These are phyloP conservation scores for barrel medic (Medicago truncatula) DNA, from an alignment of 306 rosid species.

Conservation along the genomic window DNA sequence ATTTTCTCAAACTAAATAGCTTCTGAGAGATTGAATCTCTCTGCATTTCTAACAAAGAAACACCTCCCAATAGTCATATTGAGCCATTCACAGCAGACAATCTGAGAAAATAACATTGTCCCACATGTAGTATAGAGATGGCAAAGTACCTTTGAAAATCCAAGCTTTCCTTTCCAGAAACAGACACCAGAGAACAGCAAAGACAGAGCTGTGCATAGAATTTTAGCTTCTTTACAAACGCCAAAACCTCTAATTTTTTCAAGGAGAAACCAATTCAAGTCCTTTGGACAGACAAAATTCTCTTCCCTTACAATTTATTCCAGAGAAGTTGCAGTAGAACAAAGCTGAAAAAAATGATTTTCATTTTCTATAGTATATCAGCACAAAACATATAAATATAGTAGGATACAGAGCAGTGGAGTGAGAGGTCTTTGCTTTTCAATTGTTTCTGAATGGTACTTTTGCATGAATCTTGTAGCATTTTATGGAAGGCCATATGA, in stretches of 20 bases:
- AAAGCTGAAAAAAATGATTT: background rate
- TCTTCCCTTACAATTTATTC: conserved; percentile 10
- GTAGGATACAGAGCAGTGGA: conserved; percentile 25
- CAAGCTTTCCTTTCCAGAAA: conserved; percentile 16
- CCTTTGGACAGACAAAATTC: background rate
- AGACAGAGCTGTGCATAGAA: conserved; percentile 1
- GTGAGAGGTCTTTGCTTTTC: conserved; percentile 18
- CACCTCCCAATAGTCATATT: background rate
- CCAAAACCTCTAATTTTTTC: background rate
- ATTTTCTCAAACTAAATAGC: background rate
- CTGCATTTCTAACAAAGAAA: background rate
- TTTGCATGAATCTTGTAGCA: conserved; percentile 64
- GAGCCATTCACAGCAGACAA: background rate
- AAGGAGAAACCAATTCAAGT: background rate
- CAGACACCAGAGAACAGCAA: conserved; percentile 1
- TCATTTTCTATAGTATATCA: conserved; percentile 11
- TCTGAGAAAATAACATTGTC: conserved; percentile 7
- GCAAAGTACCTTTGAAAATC: background rate
- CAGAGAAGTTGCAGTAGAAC: conserved; percentile 4
- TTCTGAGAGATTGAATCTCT: conserved; percentile 5
- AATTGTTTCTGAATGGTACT: conserved; percentile 19
- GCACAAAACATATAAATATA: background rate
- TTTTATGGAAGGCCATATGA: conserved; percentile 98
- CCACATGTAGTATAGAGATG: conserved; percentile 23
- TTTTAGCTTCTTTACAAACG: conserved; percentile 22